phyloP scores from a whole-genome alignment of 2,329 filamentous ascomycete genomes.

The Coniochaeta ligniaria region DNA sequence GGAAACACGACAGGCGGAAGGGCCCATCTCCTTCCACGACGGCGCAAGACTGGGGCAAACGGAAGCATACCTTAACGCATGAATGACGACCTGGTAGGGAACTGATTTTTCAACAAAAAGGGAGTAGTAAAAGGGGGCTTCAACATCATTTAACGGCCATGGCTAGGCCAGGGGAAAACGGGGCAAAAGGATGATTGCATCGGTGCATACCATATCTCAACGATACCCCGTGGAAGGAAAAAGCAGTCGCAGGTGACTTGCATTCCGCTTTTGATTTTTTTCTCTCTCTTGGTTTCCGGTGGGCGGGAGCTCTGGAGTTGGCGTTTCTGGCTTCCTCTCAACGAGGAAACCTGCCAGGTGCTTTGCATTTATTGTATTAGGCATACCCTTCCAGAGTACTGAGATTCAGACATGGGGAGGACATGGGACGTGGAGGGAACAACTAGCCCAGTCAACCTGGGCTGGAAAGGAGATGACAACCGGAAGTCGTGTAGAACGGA shows the following conservation, averaged over 20 bases:
- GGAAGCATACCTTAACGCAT: neutral
- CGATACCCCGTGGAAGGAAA: conserved; percentile 24
- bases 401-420: neutral
- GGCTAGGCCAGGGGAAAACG: neutral
- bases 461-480: neutral
- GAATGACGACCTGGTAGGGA: neutral
- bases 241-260: conserved; percentile 2
- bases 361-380: neutral
- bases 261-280: neutral
- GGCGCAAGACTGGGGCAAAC: neutral
- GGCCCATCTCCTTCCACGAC: neutral
- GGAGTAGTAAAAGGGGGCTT: conserved; percentile 4
- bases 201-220: conserved; percentile 22
- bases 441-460: neutral
- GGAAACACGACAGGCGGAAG: no score
- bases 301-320: conserved; percentile 3
- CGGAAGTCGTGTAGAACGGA: neutral
- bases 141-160: neutral
- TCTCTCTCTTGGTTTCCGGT: neutral
- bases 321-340: neutral
- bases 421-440: neutral
- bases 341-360: neutral
- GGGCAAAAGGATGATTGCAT: conserved; percentile 11
- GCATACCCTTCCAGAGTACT: neutral
- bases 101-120: conserved; percentile 21